Evolutionary conservation across 805 yeast species (phyloP).

Genomic region (Metschnikowia matae): DNA sequence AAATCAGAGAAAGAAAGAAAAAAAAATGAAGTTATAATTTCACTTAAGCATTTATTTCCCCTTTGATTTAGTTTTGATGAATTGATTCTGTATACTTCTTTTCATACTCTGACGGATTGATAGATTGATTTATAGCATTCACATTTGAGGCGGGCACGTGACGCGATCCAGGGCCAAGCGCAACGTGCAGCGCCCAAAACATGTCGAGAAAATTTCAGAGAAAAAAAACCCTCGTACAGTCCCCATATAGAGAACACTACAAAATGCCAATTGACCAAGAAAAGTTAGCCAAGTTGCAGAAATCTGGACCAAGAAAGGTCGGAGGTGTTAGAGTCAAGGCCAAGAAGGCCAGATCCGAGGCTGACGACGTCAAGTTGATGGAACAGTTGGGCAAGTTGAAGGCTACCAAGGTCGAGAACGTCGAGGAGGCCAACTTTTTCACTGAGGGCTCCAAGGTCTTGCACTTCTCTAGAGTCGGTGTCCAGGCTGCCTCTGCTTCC

Average conservation of each 20-base stretch:
- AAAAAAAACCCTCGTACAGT: conserved; percentile 4
- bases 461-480: conserved; percentile 95
- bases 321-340: conserved; percentile 88
- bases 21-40: too few species aligned
- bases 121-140: too few species aligned
- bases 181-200: conserved; percentile 10
- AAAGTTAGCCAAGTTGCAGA: conserved; percentile 88
- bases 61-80: too few species aligned
- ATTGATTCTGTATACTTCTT: too few species aligned
- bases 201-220: conserved; percentile 17
- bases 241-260: conserved; percentile 4
- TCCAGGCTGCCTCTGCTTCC: conserved; percentile 85
- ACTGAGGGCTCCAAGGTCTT: conserved; percentile 93
- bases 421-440: conserved; percentile 97
- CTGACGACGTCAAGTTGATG: conserved; percentile 88
- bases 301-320: conserved; percentile 74
- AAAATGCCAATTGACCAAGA: conserved; percentile 88
- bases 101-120: too few species aligned
- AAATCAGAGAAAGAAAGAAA: too few species aligned
- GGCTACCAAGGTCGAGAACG: conserved; percentile 82
- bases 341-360: conserved; percentile 69
- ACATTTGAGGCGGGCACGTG: conserved; percentile 10
- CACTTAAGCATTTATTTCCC: too few species aligned
- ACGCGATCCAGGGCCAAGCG: not conserved
- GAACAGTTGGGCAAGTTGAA: conserved; percentile 83